Conservation (phyloP, 78 protist species). For the Protostelium mycophagum region DNA sequence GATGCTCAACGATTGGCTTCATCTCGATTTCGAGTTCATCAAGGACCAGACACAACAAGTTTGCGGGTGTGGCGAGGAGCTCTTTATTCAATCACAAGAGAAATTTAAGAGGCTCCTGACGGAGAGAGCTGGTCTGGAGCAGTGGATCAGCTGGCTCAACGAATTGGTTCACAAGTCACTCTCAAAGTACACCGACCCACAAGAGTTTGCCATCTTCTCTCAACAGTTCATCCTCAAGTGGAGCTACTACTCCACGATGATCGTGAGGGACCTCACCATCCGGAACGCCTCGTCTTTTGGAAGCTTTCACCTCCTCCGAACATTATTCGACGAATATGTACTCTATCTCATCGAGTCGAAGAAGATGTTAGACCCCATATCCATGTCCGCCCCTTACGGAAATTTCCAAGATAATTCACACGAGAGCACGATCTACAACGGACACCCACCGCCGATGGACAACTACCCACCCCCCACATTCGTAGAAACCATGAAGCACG, state of each 20-base stretch:
- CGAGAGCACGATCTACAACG: neutral
- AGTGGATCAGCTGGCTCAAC: slow-evolving; percentile 13
- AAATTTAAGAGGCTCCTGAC: slow-evolving; percentile 4
- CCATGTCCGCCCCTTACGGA: neutral
- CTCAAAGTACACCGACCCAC: neutral
- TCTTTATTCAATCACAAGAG: neutral
- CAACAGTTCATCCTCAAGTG: slow-evolving; percentile 20
- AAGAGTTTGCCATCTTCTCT: neutral
- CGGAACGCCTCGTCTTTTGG: slow-evolving; percentile 31
- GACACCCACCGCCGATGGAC: neutral
- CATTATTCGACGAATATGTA: slow-evolving; percentile 27
- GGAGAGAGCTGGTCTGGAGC: slow-evolving; percentile 5
- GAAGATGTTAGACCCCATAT: neutral
- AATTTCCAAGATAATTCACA: neutral
- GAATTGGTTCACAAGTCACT: neutral
- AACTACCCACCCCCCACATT: neutral
- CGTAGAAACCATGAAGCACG: neutral
- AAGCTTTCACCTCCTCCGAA: slow-evolving; percentile 26
- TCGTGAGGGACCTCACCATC: slow-evolving; percentile 41
- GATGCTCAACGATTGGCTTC: slow-evolving; percentile 15
- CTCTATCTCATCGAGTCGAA: slow-evolving; percentile 18
- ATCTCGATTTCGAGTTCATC: slow-evolving; percentile 13
- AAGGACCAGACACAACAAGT: slow-evolving; percentile 20
- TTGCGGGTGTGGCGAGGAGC: slow-evolving; percentile 4
- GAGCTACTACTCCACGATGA: slow-evolving; percentile 21